These are phyloP conservation scores for Hypoxylon fuscum DNA, from an alignment of 495 filamentous ascomycete genomes.

Conservation along the genomic window DNA sequence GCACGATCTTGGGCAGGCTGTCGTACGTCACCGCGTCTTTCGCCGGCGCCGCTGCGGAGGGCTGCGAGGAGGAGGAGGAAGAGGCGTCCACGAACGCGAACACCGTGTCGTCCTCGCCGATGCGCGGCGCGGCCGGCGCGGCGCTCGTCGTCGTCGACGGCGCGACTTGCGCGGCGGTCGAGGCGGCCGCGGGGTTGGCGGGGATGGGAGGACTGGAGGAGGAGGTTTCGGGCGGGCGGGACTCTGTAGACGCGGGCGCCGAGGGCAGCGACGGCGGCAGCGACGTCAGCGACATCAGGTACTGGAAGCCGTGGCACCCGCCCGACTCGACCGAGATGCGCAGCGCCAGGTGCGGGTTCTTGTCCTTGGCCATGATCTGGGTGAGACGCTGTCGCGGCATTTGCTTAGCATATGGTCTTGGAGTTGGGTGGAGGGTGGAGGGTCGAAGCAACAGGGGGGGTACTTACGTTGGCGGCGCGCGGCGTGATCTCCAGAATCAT, in stretches of 20 bases:
- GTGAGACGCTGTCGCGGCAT: conserved; percentile 67
- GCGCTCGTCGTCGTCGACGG: conserved; percentile 39
- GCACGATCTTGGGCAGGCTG: conserved; percentile 78
- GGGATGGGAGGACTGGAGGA: too few species aligned
- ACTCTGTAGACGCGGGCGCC: background rate
- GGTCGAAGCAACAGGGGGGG: background rate
- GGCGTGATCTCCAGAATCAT: conserved; percentile 83
- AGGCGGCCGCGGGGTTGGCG: background rate
- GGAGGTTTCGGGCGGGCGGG: conserved; percentile 23
- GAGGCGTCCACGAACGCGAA: conserved; percentile 55
- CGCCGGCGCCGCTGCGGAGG: background rate
- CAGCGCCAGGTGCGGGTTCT: conserved; percentile 82
- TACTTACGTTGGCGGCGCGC: conserved; percentile 78
- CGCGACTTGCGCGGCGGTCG: conserved; percentile 39
- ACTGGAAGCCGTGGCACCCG: conserved; percentile 98
- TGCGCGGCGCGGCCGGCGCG: conserved; percentile 24
- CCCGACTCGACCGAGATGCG: conserved; percentile 91
- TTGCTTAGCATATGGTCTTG: too few species aligned
- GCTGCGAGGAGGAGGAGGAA: too few species aligned
- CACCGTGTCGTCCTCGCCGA: conserved; percentile 78
- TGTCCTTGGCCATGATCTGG: conserved; percentile 72
- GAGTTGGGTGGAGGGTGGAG: background rate
- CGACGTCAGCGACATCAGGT: conserved; percentile 85
- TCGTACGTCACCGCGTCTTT: background rate
- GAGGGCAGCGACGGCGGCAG: conserved; percentile 54